Evolutionary conservation across 768 basidiomycete species (phyloP).

Genomic region (Rickenella mellea): DNA sequence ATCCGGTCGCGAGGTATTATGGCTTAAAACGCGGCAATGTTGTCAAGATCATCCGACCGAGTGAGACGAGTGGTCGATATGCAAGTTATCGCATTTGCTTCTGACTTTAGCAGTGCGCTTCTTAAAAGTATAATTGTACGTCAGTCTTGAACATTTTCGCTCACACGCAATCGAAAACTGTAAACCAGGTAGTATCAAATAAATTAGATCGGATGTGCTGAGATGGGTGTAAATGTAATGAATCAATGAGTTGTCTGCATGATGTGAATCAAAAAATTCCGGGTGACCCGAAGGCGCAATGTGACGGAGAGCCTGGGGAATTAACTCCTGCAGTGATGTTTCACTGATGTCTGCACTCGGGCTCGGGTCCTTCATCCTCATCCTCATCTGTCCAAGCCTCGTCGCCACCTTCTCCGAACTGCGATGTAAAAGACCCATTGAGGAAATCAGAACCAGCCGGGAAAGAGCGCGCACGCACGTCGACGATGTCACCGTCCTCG

Average conservation of each 20-base stretch:
- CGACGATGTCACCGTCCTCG: constrained; percentile 70
- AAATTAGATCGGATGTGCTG: no score
- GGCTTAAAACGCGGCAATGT: constrained; percentile 92
- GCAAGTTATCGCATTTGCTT: constrained; percentile 90
- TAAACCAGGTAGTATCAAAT: no score
- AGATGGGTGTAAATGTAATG: no score
- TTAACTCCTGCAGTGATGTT: background rate
- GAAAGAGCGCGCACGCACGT: constrained; percentile 77
- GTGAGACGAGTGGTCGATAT: constrained; percentile 92
- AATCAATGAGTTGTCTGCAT: no score
- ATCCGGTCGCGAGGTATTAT: constrained; percentile 98
- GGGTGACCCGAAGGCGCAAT: no score
- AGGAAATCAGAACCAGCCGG: constrained; percentile 68
- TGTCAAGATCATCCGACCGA: constrained; percentile 95
- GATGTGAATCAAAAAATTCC: no score
- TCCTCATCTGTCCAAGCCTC: constrained; percentile 67
- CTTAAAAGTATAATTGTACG: background rate
- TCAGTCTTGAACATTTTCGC: no score
- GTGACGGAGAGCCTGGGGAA: no score
- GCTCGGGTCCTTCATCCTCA: constrained; percentile 51
- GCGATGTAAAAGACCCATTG: constrained; percentile 64
- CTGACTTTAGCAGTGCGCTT: constrained; percentile 32
- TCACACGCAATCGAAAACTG: no score
- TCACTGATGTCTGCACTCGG: background rate
- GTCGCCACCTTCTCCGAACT: constrained; percentile 54